A percentile compares a stretch with the other conserved stretches of the same genome.
Evolutionary conservation across 1,284 basidiomycete genomes (phyloP).

Genomic region (Ganoderma lucidum): DNA sequence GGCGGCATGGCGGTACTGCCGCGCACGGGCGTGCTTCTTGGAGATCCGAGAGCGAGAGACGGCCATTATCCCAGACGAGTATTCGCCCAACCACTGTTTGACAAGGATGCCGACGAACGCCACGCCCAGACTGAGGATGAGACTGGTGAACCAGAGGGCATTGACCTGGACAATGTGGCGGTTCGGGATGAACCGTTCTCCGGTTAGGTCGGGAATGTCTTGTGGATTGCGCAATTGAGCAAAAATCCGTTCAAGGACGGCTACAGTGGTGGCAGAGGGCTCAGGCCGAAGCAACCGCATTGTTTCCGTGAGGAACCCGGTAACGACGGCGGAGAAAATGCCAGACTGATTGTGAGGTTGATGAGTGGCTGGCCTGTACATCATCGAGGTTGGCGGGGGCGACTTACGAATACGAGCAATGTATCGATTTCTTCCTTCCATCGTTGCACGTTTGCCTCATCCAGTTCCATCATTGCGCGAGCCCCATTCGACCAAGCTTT

Average conservation of each 20-base stretch:
- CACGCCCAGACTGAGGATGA: slow-evolving; percentile 11
- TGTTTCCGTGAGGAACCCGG: slow-evolving; percentile 20
- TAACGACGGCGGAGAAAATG: slow-evolving; percentile 20
- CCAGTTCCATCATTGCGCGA: slow-evolving; percentile 14
- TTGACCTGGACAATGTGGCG: slow-evolving; percentile 3
- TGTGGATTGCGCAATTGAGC: slow-evolving; percentile 9
- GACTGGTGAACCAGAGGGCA: slow-evolving; percentile 17
- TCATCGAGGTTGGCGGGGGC: not conserved
- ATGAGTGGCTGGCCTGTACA: no score
- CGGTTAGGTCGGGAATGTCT: not conserved
- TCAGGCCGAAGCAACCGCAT: slow-evolving; percentile 15
- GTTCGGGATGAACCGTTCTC: slow-evolving; percentile 8
- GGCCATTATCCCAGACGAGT: slow-evolving; percentile 6
- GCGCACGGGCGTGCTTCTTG: slow-evolving; percentile 19
- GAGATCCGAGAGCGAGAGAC: slow-evolving; percentile 13
- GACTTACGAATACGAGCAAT: slow-evolving; percentile 18
- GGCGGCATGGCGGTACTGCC: slow-evolving; percentile 36
- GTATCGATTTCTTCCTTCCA: slow-evolving; percentile 24
- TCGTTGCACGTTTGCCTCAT: slow-evolving; percentile 12
- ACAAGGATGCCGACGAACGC: slow-evolving; percentile 14
- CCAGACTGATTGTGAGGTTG: slow-evolving; percentile 11
- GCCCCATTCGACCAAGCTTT: slow-evolving; percentile 19
- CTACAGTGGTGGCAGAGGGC: slow-evolving; percentile 3
- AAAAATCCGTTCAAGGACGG: slow-evolving; percentile 9
- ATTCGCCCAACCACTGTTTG: slow-evolving; percentile 19